phyloP scores from a whole-genome alignment of 2,329 filamentous ascomycete species.

The Colletotrichum tabaci region DNA sequence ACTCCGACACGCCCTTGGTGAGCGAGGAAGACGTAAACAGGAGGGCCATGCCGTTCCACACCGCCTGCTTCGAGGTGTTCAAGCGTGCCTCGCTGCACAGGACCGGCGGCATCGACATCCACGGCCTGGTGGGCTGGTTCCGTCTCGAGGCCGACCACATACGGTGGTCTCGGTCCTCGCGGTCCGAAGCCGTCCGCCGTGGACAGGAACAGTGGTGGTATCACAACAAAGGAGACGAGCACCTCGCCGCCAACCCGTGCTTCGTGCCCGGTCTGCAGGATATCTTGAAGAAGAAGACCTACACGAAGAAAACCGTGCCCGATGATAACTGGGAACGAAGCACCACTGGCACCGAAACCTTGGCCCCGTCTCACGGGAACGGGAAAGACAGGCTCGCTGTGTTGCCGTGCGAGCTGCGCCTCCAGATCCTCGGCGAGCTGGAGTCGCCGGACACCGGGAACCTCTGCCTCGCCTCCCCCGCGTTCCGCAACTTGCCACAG shows the following conservation, averaged over 20 bases:
- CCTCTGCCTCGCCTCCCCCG: constrained; percentile 10
- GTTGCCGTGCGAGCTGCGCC: background rate
- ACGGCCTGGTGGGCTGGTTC: constrained; percentile 39
- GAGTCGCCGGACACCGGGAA: background rate
- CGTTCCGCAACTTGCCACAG: constrained; percentile 17
- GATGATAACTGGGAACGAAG: no score
- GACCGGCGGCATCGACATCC: constrained; percentile 40
- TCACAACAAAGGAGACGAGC: no score
- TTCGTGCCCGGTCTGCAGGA: no score
- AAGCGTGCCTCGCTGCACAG: constrained; percentile 44
- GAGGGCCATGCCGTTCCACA: constrained; percentile 47
- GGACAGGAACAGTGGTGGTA: no score
- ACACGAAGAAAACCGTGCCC: no score
- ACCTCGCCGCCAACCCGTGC: no score
- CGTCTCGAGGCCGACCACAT: background rate
- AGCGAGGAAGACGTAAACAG: background rate
- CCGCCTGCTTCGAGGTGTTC: constrained; percentile 50
- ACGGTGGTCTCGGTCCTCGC: no score
- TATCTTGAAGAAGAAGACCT: no score
- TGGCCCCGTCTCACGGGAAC: no score
- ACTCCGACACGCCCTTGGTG: no score
- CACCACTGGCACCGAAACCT: no score
- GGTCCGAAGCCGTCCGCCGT: no score
- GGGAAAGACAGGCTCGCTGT: background rate
- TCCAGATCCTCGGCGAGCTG: background rate